Percentiles rank a stretch among this genome's conserved stretches.
phyloP scores from a whole-genome alignment of 2,329 filamentous ascomycete species.

The Aspergillus pseudotamarii region DNA sequence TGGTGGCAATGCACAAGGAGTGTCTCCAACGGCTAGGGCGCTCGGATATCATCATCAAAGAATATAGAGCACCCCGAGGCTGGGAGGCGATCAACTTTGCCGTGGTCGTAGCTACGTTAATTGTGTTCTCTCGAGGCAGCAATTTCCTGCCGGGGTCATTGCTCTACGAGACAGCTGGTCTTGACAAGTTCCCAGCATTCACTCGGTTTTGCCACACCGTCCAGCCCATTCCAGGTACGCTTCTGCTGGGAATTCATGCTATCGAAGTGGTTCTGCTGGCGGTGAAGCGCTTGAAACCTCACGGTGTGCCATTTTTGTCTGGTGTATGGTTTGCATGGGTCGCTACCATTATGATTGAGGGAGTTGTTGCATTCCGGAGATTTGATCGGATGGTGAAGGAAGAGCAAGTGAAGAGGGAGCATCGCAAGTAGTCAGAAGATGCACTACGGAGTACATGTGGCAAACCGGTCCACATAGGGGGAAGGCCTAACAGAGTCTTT shows the following conservation, averaged over 20 bases:
- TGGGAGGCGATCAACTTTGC: constrained; percentile 58
- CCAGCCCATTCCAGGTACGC: constrained; percentile 60
- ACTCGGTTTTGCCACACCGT: constrained; percentile 61
- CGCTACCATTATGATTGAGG: constrained; percentile 56
- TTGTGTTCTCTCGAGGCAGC: constrained; percentile 53
- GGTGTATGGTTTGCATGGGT: constrained; percentile 58
- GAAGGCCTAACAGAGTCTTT: not conserved
- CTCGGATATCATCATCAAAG: constrained; percentile 58
- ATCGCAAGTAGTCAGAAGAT: constrained; percentile 23
- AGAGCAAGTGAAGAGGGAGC: constrained; percentile 39
- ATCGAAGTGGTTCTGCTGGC: constrained; percentile 60
- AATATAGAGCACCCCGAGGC: constrained; percentile 54
- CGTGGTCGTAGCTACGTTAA: constrained; percentile 58
- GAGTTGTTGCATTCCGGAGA: constrained; percentile 51
- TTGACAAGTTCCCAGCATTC: constrained; percentile 60
- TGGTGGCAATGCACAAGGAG: constrained; percentile 72
- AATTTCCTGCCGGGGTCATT: constrained; percentile 57
- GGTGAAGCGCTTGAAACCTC: constrained; percentile 48
- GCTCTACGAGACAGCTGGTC: constrained; percentile 52
- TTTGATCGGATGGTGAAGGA: constrained; percentile 48
- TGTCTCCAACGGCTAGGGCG: constrained; percentile 64
- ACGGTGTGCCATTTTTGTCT: constrained; percentile 55
- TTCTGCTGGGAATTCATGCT: constrained; percentile 67
- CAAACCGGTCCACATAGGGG: not conserved
- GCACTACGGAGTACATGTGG: not conserved